phyloP scores from a whole-genome alignment of 768 basidiomycete genomes.

The Leccinum arenicola region DNA sequence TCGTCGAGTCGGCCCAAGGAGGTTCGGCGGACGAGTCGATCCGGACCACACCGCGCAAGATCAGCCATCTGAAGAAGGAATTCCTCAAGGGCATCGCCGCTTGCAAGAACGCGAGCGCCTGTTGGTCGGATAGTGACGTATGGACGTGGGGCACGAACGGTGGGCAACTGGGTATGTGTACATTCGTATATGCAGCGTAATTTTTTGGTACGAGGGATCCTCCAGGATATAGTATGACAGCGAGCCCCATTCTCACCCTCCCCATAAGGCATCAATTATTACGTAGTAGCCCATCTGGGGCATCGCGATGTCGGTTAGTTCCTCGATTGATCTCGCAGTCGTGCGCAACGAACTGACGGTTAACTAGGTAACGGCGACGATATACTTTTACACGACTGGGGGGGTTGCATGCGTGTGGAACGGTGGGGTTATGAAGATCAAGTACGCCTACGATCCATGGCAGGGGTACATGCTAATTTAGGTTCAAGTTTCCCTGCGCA shows the following conservation, averaged over 20 bases:
- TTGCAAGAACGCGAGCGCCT: slow-evolving; percentile 81
- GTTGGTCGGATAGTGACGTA: slow-evolving; percentile 73
- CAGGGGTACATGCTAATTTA: neutral
- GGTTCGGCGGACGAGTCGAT: slow-evolving; percentile 65
- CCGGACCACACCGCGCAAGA: slow-evolving; percentile 72
- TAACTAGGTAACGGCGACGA: slow-evolving; percentile 77
- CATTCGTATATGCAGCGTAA: neutral
- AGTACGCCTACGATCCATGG: slow-evolving; percentile 38
- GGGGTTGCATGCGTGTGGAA: slow-evolving; percentile 87
- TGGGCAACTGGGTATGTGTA: slow-evolving; percentile 77
- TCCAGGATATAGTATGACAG: slow-evolving; percentile 71
- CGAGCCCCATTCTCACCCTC: slow-evolving; percentile 70
- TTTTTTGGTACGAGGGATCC: neutral
- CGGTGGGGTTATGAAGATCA: slow-evolving; percentile 71
- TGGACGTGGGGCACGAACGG: slow-evolving; percentile 94
- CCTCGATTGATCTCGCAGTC: neutral
- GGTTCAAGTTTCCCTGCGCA: slow-evolving; percentile 66
- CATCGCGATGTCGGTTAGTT: slow-evolving; percentile 70
- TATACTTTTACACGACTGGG: slow-evolving; percentile 70
- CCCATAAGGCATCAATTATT: slow-evolving; percentile 84
- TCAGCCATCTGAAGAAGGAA: slow-evolving; percentile 71
- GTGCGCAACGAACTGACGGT: neutral
- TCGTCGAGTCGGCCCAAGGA: slow-evolving; percentile 53
- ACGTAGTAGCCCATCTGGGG: slow-evolving; percentile 59
- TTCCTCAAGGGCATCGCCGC: slow-evolving; percentile 79